phyloP scores from a whole-genome alignment of 441 rosid genomes.

The Pelargonium fulgidum region DNA sequence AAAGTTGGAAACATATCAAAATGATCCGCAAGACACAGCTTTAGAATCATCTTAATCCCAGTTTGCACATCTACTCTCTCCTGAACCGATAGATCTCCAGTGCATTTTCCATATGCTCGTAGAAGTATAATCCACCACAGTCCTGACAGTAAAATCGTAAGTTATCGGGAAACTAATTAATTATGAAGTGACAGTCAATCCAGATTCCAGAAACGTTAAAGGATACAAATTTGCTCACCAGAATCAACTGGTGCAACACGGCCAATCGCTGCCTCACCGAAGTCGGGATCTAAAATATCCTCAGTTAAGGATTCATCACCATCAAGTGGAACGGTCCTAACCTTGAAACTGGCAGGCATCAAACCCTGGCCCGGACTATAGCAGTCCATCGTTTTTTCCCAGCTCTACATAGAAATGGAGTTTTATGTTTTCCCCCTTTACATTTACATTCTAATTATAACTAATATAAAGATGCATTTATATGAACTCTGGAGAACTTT shows the following conservation, averaged over 20 bases:
- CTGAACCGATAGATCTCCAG: slow-evolving; percentile 78
- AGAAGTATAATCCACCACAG: slow-evolving; percentile 92
- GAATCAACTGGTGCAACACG: slow-evolving; percentile 78
- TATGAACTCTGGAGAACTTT: too few relatives aligned
- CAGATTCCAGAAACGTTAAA: too few relatives aligned
- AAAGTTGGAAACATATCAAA: slow-evolving; percentile 94
- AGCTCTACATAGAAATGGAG: slow-evolving; percentile 42
- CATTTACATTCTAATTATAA: background rate
- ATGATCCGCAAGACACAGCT: slow-evolving; percentile 79
- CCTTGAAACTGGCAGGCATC: slow-evolving; percentile 97
- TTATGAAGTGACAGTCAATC: too few relatives aligned
- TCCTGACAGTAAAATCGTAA: too few relatives aligned
- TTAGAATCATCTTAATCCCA: slow-evolving; percentile 82
- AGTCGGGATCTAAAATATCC: slow-evolving; percentile 81
- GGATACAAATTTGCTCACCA: slow-evolving; percentile 40
- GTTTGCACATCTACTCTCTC: slow-evolving; percentile 93
- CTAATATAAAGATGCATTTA: too few relatives aligned
- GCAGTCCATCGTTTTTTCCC: slow-evolving; percentile 97
- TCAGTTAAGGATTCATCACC: slow-evolving; percentile 72
- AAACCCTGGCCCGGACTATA: slow-evolving; percentile 97
- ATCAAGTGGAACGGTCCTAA: slow-evolving; percentile 56
- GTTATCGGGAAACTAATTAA: too few relatives aligned
- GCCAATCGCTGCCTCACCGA: slow-evolving; percentile 90
- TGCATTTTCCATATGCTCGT: slow-evolving; percentile 78
- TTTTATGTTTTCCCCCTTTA: slow-evolving; percentile 16